Evolutionary conservation across 2,329 filamentous ascomycete genomes (phyloP), one percentile per base, ranked within the genome.

Genomic region (Chaetomiaceae sp.): DNA sequence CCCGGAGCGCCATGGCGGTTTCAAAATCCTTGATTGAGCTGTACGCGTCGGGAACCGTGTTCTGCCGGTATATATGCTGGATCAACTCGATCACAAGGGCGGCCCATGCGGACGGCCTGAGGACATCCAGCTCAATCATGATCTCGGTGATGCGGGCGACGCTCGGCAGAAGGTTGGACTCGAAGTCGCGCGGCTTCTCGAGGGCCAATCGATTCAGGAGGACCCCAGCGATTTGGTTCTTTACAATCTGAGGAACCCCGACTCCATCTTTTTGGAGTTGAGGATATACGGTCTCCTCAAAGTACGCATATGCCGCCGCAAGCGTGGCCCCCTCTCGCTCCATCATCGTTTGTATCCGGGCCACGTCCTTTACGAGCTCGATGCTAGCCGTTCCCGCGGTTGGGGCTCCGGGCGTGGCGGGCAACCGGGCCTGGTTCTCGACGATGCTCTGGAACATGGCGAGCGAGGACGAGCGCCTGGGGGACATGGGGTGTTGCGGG

Each of bases 91-190:
- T 61, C 7, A 71, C 64, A 9, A 73, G 60, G 11, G 37, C 50
- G 23, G 59, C 55, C 72, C 72, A 75, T 14, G 60, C 56, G 20
- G 54, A 44, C 1, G 69, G 66, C 20, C 59, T 59, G 30, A 75
- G 55, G 9, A 68, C 58, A 38, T 63, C 66, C 6, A 72, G 59
- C 46, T 72, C 67, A 13, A 66, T 60, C 47, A 68, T 67, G 27
- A 68, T 55, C 46, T 68, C 65, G 27, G 68, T 71, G 41, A 74
- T 71, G 13, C 69, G 66, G 27, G 69, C 62, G n/a, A 71, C 65
- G 20, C 66, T 62, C 4, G 73, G 73, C 38, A 75, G 64, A 3
- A 55, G 51, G 14, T 57, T 48, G 3, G 61, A 59, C 10, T 61
- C 55, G 32, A 69, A 67, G 49, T 70, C 63, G 1, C 52, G 52